Conservation (phyloP, 2,329 filamentous ascomycete genomes). For the Cladosporium sp. region DNA sequence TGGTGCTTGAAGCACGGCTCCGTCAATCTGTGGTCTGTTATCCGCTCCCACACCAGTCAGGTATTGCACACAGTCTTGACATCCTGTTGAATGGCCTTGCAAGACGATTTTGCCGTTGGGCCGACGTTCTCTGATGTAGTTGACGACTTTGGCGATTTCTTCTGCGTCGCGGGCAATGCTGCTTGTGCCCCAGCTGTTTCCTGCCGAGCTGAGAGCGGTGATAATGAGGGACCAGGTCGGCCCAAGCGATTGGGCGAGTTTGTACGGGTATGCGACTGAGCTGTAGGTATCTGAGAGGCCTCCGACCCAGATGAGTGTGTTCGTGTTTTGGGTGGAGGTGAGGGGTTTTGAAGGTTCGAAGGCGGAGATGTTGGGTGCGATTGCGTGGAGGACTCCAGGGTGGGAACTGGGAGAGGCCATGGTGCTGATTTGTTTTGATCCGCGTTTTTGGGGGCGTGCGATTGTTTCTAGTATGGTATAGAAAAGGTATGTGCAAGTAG, state of each 20-base stretch:
- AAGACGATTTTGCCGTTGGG: constrained; percentile 54
- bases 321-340: constrained; percentile 31
- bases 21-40: constrained; percentile 57
- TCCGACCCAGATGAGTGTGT: constrained; percentile 65
- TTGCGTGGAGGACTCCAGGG: constrained; percentile 39
- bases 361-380: constrained; percentile 38
- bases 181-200: constrained; percentile 51
- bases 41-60: constrained; percentile 32
- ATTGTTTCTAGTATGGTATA: too few relatives aligned
- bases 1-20: constrained; percentile 73
- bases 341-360: constrained; percentile 39
- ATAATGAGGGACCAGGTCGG: constrained; percentile 49
- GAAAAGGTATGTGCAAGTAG: too few relatives aligned
- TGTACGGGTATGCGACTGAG: constrained; percentile 54
- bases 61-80: constrained; percentile 65
- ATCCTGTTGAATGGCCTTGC: constrained; percentile 66
- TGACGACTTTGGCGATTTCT: constrained; percentile 49
- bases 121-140: constrained; percentile 42
- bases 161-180: constrained; percentile 50
- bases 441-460: too few relatives aligned
- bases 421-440: too few relatives aligned
- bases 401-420: constrained; percentile 8
- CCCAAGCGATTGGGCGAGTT: constrained; percentile 45
- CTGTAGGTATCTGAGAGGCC: constrained; percentile 67
- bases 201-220: constrained; percentile 42